Percentiles rank a stretch among this genome's conserved stretches.
Evolutionary conservation across 306 rosid genomes (phyloP).

Genomic region (Sesbania bispinosa): DNA sequence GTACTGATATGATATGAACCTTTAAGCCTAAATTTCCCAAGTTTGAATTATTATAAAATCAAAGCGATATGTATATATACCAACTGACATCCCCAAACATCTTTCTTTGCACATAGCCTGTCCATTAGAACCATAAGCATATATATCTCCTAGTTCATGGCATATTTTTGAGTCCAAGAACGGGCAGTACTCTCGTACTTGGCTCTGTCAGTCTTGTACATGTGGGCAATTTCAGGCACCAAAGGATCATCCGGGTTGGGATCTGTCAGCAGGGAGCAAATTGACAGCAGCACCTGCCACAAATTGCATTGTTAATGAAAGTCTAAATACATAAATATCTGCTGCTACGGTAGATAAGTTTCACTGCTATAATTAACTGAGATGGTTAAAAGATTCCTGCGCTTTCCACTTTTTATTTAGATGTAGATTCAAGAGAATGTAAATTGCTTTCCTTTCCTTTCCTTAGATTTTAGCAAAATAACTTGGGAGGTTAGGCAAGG

Average conservation of each 20-base stretch:
- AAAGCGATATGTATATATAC: slow-evolving; percentile 18
- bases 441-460: background rate
- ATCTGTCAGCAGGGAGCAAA: slow-evolving; percentile 57
- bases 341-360: background rate
- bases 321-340: background rate
- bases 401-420: background rate
- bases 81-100: background rate
- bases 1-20: background rate
- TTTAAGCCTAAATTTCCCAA: background rate
- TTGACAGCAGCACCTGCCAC: slow-evolving; percentile 46
- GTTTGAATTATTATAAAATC: slow-evolving; percentile 26
- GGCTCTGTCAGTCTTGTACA: slow-evolving; percentile 52
- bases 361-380: background rate
- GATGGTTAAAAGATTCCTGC: background rate
- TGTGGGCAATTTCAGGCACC: slow-evolving; percentile 57
- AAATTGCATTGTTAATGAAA: background rate
- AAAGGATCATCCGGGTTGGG: slow-evolving; percentile 58
- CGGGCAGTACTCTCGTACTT: slow-evolving; percentile 54
- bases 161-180: slow-evolving; percentile 58
- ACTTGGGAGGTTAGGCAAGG: background rate
- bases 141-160: slow-evolving; percentile 33
- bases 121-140: slow-evolving; percentile 4
- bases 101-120: background rate
- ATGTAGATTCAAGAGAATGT: background rate
- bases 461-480: background rate